These are phyloP conservation scores for Comarum palustre DNA, from an alignment of 306 rosid species.

Conservation along the genomic window DNA sequence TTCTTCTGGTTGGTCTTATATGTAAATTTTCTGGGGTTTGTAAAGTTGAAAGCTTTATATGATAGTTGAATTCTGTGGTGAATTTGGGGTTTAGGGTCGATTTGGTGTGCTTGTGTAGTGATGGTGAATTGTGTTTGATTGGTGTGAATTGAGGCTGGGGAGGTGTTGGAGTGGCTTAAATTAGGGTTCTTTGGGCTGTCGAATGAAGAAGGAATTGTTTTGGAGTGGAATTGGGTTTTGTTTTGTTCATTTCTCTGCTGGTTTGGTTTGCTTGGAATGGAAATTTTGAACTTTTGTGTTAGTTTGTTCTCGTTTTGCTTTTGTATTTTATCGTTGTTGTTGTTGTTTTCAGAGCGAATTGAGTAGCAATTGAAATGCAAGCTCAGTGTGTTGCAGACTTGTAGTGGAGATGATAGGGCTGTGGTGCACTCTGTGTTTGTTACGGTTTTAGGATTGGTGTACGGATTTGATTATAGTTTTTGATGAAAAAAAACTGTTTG, in stretches of 20 bases:
- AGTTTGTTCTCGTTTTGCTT: not conserved
- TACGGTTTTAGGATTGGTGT: conserved; percentile 8
- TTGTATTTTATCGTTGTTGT: not conserved
- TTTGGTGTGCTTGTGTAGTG: conserved; percentile 11
- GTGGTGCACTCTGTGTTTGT: not conserved
- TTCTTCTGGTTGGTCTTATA: not conserved
- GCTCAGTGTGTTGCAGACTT: conserved; percentile 1
- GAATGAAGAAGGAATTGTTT: not conserved
- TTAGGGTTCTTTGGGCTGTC: conserved; percentile 29
- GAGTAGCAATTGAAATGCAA: conserved; percentile 12
- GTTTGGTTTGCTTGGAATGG: conserved; percentile 13
- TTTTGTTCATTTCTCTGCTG: conserved; percentile 9
- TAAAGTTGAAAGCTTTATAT: not conserved
- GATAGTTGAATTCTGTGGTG: conserved; percentile 5
- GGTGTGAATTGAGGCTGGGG: conserved; percentile 10
- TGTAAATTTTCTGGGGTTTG: not conserved
- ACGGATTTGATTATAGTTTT: not conserved
- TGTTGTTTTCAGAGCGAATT: conserved; percentile 12
- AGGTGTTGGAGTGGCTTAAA: not conserved
- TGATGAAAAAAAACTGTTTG: not conserved
- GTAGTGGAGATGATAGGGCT: conserved; percentile 9
- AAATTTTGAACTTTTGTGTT: conserved; percentile 12
- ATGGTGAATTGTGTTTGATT: conserved; percentile 20
- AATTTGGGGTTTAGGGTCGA: conserved; percentile 18
- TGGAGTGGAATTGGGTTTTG: not conserved